A percentile compares a stretch with the other conserved stretches of the same genome.
Conservation (phyloP, 2,329 filamentous ascomycete genomes). For the Lomentospora prolificans region DNA sequence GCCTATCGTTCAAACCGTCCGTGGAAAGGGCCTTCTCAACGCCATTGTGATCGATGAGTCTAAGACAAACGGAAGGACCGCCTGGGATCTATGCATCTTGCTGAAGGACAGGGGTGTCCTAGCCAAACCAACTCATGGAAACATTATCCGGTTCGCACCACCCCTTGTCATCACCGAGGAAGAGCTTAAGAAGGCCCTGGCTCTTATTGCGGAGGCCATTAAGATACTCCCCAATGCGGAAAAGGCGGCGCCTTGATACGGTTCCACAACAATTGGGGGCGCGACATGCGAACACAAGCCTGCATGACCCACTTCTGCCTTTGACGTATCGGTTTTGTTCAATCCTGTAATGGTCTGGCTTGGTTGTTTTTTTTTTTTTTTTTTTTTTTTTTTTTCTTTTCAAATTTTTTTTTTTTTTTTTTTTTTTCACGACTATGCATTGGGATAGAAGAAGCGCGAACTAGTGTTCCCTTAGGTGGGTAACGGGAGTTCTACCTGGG, state of each 20-base stretch:
- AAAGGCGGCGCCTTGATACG: slow-evolving; percentile 15
- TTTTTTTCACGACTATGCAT: neutral
- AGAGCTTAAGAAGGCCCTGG: slow-evolving; percentile 67
- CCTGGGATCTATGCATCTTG: slow-evolving; percentile 93
- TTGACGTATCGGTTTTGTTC: too few species aligned
- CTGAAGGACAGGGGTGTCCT: slow-evolving; percentile 91
- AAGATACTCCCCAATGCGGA: slow-evolving; percentile 62
- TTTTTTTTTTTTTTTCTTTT: too few species aligned
- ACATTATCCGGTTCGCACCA: slow-evolving; percentile 96
- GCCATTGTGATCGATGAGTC: slow-evolving; percentile 92
- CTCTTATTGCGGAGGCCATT: slow-evolving; percentile 73
- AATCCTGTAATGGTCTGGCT: too few species aligned
- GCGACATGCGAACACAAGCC: neutral
- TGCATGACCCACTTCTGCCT: too few species aligned
- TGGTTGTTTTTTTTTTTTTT: too few species aligned
- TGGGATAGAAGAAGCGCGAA: neutral
- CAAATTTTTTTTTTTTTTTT: too few species aligned
- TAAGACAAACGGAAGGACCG: slow-evolving; percentile 73
- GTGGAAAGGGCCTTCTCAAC: slow-evolving; percentile 90
- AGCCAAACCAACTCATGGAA: slow-evolving; percentile 96
- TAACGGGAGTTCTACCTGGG: neutral
- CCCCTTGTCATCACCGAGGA: slow-evolving; percentile 88
- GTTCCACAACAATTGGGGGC: neutral
- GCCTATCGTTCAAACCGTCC: slow-evolving; percentile 70
- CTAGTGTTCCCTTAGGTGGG: neutral